These are phyloP conservation scores for Primulina tabacum DNA, from an alignment of 257 asterid genomes.

Conservation along the genomic window DNA sequence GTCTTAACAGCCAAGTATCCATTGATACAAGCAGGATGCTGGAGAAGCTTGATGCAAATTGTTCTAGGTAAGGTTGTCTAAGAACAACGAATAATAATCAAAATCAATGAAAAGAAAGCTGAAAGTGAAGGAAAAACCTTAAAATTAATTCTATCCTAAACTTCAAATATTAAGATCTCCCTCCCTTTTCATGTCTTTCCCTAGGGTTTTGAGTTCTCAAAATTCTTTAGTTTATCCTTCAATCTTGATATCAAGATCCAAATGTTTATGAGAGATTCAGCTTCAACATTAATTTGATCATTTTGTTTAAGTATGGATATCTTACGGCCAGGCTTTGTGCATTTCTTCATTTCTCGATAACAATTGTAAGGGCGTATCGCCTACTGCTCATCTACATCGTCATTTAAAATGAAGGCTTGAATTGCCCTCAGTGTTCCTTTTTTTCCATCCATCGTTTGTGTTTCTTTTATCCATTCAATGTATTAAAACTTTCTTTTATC, in stretches of 20 bases:
- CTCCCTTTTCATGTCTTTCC: constrained; percentile 8
- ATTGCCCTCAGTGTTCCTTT: constrained; percentile 2
- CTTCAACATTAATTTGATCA: background rate
- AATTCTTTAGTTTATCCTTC: background rate
- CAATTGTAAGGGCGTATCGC: background rate
- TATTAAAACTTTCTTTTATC: constrained; percentile 2
- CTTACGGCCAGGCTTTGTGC: constrained; percentile 3
- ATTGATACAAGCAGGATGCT: background rate
- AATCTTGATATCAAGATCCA: background rate
- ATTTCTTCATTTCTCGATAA: constrained; percentile 2
- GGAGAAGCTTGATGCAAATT: constrained; percentile 15
- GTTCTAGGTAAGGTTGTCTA: background rate
- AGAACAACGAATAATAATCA: constrained; percentile 7
- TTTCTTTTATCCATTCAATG: constrained; percentile 7
- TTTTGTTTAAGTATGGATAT: constrained; percentile 5
- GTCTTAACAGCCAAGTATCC: constrained; percentile 5
- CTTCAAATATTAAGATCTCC: background rate
- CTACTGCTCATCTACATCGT: constrained; percentile 4
- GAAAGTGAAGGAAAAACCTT: constrained; percentile 1
- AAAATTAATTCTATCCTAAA: background rate
- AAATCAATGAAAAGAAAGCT: constrained; percentile 10
- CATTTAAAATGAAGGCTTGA: constrained; percentile 7
- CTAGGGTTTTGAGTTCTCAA: background rate
- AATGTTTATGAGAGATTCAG: background rate
- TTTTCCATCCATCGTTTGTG: background rate